These are phyloP conservation scores for Citropsis articulata DNA, from an alignment of 345 rosid genomes.

Conservation along the genomic window DNA sequence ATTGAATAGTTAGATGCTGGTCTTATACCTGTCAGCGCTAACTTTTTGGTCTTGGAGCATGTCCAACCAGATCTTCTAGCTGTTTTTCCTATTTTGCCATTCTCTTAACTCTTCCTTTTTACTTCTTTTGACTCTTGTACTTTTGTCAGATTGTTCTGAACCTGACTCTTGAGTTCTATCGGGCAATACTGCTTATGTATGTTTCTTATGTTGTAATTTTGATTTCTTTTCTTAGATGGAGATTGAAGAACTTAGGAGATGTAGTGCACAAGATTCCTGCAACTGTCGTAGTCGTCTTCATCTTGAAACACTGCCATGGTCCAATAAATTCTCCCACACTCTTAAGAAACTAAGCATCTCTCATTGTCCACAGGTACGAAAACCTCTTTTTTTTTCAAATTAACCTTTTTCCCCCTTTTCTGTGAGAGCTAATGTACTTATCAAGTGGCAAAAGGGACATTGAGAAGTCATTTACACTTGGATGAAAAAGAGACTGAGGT, in stretches of 20 bases:
- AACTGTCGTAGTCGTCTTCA: slow-evolving; percentile 39
- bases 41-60: not conserved
- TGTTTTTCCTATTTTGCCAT: not conserved
- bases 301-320: slow-evolving; percentile 68
- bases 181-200: not conserved
- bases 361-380: slow-evolving; percentile 67
- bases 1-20: not conserved
- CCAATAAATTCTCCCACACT: slow-evolving; percentile 55
- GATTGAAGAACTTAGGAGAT: slow-evolving; percentile 49
- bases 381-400: not conserved
- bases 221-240: slow-evolving; percentile 37
- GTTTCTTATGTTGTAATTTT: slow-evolving; percentile 7
- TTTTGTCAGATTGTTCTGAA: not conserved
- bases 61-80: not conserved
- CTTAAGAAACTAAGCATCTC: slow-evolving; percentile 59
- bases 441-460: not conserved
- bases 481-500: not conserved
- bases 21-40: not conserved
- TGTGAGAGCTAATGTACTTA: not conserved
- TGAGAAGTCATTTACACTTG: not conserved
- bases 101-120: not conserved
- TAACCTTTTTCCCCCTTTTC: not conserved
- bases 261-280: slow-evolving; percentile 56
- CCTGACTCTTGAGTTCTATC: not conserved
- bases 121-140: not conserved